These are phyloP conservation scores for Hypoxylon sp. DNA, from an alignment of 2,329 filamentous ascomycete genomes.

Conservation along the genomic window DNA sequence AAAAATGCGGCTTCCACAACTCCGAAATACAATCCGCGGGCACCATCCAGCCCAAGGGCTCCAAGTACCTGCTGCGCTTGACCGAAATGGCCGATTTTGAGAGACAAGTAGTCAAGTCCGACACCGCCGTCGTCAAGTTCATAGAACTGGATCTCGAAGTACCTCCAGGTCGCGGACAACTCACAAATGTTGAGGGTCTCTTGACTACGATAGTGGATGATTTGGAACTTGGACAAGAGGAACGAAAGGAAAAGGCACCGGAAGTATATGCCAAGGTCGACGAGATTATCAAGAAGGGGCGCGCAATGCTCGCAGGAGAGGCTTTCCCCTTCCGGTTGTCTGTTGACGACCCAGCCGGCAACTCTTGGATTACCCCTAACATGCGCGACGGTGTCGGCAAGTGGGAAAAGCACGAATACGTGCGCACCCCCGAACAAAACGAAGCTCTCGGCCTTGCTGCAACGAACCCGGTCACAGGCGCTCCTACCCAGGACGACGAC, in stretches of 20 bases:
- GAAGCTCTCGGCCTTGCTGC: slow-evolving; percentile 81
- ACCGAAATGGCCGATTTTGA: slow-evolving; percentile 81
- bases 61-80: slow-evolving; percentile 85
- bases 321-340: slow-evolving; percentile 90
- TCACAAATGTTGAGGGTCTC: slow-evolving; percentile 94
- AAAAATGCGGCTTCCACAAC: slow-evolving; percentile 90
- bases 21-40: slow-evolving; percentile 95
- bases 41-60: slow-evolving; percentile 89
- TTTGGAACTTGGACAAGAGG: slow-evolving; percentile 84
- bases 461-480: slow-evolving; percentile 66
- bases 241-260: slow-evolving; percentile 81
- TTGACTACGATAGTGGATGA: slow-evolving; percentile 84
- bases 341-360: slow-evolving; percentile 92
- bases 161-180: slow-evolving; percentile 88
- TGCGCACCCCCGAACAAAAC: slow-evolving; percentile 88
- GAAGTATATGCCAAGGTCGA: slow-evolving; percentile 85
- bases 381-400: slow-evolving; percentile 85
- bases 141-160: slow-evolving; percentile 95
- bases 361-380: slow-evolving; percentile 95
- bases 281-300: slow-evolving; percentile 79
- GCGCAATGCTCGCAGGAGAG: slow-evolving; percentile 82
- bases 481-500: slow-evolving; percentile 68
- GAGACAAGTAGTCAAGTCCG: slow-evolving; percentile 92
- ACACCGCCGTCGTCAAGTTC: slow-evolving; percentile 86
- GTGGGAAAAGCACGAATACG: slow-evolving; percentile 88